Evolutionary conservation across 1,139 yeast genomes (phyloP).

Genomic region (Hyphopichia fennica): DNA sequence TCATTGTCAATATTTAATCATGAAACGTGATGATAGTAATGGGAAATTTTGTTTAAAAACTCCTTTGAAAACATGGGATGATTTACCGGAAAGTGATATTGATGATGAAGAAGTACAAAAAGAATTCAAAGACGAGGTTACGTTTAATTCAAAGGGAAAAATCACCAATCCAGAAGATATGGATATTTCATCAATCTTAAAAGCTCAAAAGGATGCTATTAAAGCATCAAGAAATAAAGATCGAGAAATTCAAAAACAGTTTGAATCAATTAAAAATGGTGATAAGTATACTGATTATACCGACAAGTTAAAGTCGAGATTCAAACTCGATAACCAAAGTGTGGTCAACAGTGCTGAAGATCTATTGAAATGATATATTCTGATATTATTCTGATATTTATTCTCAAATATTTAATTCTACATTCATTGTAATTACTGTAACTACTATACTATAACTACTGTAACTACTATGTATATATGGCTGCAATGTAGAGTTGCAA

Average conservation of each 20-base stretch:
- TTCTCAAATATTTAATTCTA: too few species aligned
- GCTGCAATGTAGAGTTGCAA: not conserved
- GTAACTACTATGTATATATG: too few species aligned
- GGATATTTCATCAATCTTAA: constrained; percentile 41
- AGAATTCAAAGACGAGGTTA: constrained; percentile 44
- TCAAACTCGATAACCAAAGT: constrained; percentile 32
- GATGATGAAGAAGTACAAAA: constrained; percentile 39
- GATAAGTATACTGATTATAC: constrained; percentile 9
- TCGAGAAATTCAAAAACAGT: constrained; percentile 34
- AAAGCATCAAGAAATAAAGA: constrained; percentile 39
- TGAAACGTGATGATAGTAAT: constrained; percentile 56
- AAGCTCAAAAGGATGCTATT: constrained; percentile 48
- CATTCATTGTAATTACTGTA: too few species aligned
- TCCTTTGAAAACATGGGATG: constrained; percentile 61
- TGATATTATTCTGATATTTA: too few species aligned
- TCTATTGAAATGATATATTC: not conserved
- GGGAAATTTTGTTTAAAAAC: constrained; percentile 54
- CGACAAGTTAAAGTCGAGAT: constrained; percentile 16
- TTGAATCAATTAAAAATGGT: constrained; percentile 11
- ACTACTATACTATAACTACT: too few species aligned
- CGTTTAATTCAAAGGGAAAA: constrained; percentile 40
- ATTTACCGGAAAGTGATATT: constrained; percentile 43
- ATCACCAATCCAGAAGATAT: constrained; percentile 38
- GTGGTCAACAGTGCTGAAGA: constrained; percentile 23
- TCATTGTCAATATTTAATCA: constrained; percentile 76